phyloP scores from a whole-genome alignment of 139 green algal genomes.

The Chlamydomonas sphaeroides region DNA sequence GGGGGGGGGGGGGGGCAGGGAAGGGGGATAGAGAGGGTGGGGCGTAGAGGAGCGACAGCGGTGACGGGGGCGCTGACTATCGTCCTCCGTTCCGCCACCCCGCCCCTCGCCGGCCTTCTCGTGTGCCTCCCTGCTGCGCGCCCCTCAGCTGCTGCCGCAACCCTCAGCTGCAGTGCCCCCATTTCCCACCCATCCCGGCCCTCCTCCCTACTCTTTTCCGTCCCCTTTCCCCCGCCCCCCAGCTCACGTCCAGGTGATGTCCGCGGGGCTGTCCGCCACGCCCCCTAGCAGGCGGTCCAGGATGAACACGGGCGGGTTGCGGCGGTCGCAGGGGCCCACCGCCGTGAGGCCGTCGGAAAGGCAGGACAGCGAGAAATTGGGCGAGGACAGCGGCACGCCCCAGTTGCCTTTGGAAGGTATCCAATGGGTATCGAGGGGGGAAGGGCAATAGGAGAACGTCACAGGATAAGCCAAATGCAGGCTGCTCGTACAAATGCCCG shows the following conservation, averaged over 20 bases:
- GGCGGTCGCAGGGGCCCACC: neutral
- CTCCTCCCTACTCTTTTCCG: too few relatives aligned
- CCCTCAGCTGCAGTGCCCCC: too few relatives aligned
- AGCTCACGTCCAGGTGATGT: slow-evolving; percentile 38
- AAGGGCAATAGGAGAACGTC: neutral
- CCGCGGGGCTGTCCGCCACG: neutral
- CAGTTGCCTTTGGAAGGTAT: slow-evolving; percentile 31
- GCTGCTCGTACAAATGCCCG: too few relatives aligned
- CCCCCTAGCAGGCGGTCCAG: slow-evolving; percentile 39
- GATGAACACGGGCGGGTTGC: slow-evolving; percentile 42
- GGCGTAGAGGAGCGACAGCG: too few relatives aligned
- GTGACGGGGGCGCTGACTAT: too few relatives aligned
- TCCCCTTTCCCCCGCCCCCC: too few relatives aligned
- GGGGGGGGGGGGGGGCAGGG: slow-evolving; percentile 13
- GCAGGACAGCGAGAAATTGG: slow-evolving; percentile 30
- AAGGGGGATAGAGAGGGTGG: neutral
- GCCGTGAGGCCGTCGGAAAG: neutral
- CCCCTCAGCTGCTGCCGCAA: too few relatives aligned
- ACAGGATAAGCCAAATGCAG: too few relatives aligned
- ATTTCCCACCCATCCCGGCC: too few relatives aligned
- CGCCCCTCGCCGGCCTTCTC: too few relatives aligned
- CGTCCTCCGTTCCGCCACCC: neutral
- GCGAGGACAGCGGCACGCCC: slow-evolving; percentile 23
- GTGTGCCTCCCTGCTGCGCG: too few relatives aligned
- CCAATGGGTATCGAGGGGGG: neutral